Percentiles rank a stretch among this genome's conserved stretches.
Conservation (phyloP, 345 rosid species). For the Cardiospermum halicacabum region DNA sequence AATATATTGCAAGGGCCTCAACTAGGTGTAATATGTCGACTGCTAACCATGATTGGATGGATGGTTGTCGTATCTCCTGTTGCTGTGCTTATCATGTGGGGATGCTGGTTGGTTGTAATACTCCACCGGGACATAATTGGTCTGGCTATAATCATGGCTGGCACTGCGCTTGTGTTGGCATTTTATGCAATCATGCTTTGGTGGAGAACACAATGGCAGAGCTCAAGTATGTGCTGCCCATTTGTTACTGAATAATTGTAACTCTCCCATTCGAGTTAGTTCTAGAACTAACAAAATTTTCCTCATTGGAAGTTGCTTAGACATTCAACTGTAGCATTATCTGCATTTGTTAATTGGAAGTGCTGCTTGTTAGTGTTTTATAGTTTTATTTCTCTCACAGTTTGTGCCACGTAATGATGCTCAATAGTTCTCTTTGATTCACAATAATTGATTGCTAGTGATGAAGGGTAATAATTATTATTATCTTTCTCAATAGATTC, state of each 20-base stretch:
- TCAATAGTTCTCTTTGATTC: not conserved
- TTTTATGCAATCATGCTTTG: slow-evolving; percentile 99
- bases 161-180: slow-evolving; percentile 89
- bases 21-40: slow-evolving; percentile 63
- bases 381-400: not conserved
- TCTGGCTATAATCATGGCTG: slow-evolving; percentile 94
- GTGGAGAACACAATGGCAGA: slow-evolving; percentile 99
- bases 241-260: slow-evolving; percentile 1
- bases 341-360: not conserved
- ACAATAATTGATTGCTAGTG: not conserved
- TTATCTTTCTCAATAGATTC: not conserved
- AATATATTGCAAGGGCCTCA: slow-evolving; percentile 80
- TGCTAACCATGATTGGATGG: slow-evolving; percentile 78
- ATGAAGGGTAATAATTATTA: not conserved
- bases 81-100: slow-evolving; percentile 79
- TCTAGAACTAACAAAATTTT: not conserved
- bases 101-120: slow-evolving; percentile 74
- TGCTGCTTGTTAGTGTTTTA: not conserved
- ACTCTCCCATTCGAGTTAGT: not conserved
- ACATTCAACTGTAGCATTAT: not conserved
- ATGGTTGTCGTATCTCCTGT: slow-evolving; percentile 76
- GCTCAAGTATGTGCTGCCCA: slow-evolving; percentile 64
- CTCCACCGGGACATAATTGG: slow-evolving; percentile 87
- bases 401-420: not conserved
- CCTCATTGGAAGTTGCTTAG: not conserved